Evolutionary conservation across 202 grass and related monocot species (phyloP).

Genomic region (Digitaria exilis): DNA sequence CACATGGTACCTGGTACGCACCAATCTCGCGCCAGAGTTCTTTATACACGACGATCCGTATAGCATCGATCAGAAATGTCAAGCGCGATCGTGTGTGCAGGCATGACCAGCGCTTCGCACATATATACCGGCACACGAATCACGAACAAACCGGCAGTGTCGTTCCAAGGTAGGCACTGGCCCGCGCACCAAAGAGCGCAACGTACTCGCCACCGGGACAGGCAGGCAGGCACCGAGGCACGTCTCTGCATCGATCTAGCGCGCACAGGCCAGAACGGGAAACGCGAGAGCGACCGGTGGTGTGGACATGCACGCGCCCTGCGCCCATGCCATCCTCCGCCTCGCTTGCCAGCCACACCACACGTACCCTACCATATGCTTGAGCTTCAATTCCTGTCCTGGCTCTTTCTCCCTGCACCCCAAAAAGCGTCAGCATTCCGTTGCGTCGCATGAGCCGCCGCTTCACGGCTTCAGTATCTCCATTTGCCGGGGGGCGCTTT

Average conservation of each 20-base stretch:
- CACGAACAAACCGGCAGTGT: neutral
- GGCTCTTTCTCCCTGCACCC: neutral
- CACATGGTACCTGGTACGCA: no score
- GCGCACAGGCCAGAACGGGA: conserved; percentile 41
- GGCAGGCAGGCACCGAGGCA: no score
- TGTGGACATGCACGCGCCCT: neutral
- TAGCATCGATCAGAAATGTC: no score
- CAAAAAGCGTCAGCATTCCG: conserved; percentile 34
- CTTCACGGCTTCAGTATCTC: neutral
- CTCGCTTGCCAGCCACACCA: no score
- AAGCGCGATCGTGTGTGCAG: no score
- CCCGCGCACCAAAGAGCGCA: neutral
- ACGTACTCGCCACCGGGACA: neutral
- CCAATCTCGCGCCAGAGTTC: no score
- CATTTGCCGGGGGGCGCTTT: neutral
- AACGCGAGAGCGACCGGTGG: conserved; percentile 33
- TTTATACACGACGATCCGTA: no score
- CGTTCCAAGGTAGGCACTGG: neutral
- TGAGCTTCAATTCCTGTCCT: no score
- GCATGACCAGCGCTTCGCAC: no score
- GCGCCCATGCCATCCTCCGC: neutral
- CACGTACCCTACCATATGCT: neutral
- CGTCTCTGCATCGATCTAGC: neutral
- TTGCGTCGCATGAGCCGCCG: neutral
- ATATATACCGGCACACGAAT: neutral